phyloP scores from a whole-genome alignment of 371 early-diverging fungal genomes.

The Mortierella sp. region DNA sequence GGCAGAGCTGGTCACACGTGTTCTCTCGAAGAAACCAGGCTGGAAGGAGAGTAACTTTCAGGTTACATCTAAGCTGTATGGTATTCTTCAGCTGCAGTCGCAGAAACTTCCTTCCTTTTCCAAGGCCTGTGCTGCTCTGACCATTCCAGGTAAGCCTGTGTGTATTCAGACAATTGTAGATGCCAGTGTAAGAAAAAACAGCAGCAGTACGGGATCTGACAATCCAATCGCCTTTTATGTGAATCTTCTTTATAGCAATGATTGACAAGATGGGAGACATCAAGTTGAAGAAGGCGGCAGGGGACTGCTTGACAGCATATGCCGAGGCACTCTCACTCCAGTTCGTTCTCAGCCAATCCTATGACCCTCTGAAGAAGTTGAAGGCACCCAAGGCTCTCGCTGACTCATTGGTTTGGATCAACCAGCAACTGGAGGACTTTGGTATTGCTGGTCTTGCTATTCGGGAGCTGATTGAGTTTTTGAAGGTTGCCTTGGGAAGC shows the following conservation, averaged over 20 bases:
- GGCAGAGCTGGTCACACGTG: constrained; percentile 88
- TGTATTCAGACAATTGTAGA: background rate
- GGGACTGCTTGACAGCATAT: constrained; percentile 81
- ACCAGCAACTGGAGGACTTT: constrained; percentile 87
- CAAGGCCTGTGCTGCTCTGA: constrained; percentile 83
- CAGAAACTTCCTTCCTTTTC: constrained; percentile 73
- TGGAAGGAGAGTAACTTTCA: constrained; percentile 98
- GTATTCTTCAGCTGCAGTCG: constrained; percentile 78
- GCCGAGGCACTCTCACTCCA: constrained; percentile 83
- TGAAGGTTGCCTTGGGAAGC: constrained; percentile 84
- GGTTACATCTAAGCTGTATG: constrained; percentile 68
- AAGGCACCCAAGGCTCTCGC: constrained; percentile 94
- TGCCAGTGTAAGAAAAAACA: background rate
- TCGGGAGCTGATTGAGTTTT: constrained; percentile 85
- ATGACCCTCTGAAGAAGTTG: constrained; percentile 82
- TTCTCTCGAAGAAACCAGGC: constrained; percentile 87
- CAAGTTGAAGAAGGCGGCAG: constrained; percentile 90
- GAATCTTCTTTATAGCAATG: constrained; percentile 61
- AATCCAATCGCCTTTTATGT: background rate
- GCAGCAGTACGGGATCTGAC: background rate
- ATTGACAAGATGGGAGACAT: constrained; percentile 95
- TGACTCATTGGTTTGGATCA: constrained; percentile 89
- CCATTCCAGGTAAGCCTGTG: constrained; percentile 65
- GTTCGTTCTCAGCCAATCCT: constrained; percentile 84
- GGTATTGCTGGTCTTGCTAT: constrained; percentile 85